A percentile compares a stretch with the other conserved stretches of the same genome.
Conservation (phyloP, 352 stramenopile species). For the Phytophthora lateralis region DNA sequence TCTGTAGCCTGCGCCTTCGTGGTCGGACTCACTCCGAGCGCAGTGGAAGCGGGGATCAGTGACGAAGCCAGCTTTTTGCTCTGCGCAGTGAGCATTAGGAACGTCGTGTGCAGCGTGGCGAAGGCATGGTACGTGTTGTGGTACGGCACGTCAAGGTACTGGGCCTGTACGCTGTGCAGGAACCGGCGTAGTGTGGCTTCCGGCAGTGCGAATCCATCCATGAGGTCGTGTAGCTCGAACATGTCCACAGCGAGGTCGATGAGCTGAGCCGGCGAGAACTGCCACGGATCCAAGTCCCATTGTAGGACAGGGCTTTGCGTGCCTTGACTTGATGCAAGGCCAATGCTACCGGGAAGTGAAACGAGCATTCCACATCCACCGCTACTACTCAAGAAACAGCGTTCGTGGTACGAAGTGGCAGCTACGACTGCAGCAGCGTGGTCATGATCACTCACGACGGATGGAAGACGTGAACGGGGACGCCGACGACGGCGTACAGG, state of each 20-base stretch:
- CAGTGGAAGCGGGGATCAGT: conserved; percentile 26
- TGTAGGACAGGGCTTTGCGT: conserved; percentile 25
- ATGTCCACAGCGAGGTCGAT: conserved; percentile 74
- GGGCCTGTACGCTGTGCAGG: conserved; percentile 61
- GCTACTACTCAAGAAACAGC: conserved; percentile 40
- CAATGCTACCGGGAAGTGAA: conserved; percentile 19
- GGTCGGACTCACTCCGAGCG: conserved; percentile 17
- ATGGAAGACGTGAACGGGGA: conserved; percentile 36
- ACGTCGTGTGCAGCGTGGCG: conserved; percentile 81
- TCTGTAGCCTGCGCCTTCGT: conserved; percentile 31
- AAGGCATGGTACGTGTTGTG: conserved; percentile 90
- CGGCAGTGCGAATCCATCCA: conserved; percentile 60
- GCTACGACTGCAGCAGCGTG: conserved; percentile 45
- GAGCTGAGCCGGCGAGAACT: conserved; percentile 64
- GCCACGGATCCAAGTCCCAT: conserved; percentile 73
- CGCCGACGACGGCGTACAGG: conserved; percentile 37
- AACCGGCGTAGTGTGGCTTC: conserved; percentile 70
- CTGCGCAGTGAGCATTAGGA: conserved; percentile 70
- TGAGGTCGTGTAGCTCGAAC: conserved; percentile 72
- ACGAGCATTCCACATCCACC: conserved; percentile 19
- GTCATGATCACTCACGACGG: conserved; percentile 36
- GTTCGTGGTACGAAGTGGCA: conserved; percentile 40
- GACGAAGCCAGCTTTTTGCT: conserved; percentile 36
- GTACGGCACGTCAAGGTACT: conserved; percentile 86
- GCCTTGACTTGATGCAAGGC: conserved; percentile 11